phyloP scores from a whole-genome alignment of 1,139 yeast genomes.

The Candida tetrigidarum region DNA sequence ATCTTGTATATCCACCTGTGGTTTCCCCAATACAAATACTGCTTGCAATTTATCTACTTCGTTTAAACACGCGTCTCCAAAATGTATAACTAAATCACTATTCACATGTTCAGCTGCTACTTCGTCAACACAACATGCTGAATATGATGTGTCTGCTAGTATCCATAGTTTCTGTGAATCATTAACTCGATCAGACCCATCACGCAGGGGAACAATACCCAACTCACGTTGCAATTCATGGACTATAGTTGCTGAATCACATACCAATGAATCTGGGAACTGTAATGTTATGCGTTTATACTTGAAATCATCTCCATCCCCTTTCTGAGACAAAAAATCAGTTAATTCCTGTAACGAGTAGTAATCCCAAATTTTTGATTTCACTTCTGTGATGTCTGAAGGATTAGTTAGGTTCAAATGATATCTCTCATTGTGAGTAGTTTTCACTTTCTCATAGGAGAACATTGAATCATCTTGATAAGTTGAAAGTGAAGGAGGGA shows the following conservation, averaged over 20 bases:
- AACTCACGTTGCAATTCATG: slow-evolving; percentile 43
- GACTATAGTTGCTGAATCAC: slow-evolving; percentile 77
- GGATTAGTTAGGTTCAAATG: slow-evolving; percentile 33
- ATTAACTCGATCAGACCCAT: background rate
- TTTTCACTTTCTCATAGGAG: slow-evolving; percentile 40
- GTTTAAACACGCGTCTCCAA: slow-evolving; percentile 93
- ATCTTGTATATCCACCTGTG: slow-evolving; percentile 45
- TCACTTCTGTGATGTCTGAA: slow-evolving; percentile 29
- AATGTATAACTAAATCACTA: slow-evolving; percentile 87
- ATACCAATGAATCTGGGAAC: slow-evolving; percentile 81
- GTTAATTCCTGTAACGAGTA: slow-evolving; percentile 56
- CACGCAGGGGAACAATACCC: background rate
- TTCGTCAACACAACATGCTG: slow-evolving; percentile 95
- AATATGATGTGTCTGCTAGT: slow-evolving; percentile 93
- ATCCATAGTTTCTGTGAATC: slow-evolving; percentile 57
- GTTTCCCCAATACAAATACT: slow-evolving; percentile 76
- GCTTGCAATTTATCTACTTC: slow-evolving; percentile 75
- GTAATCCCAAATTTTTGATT: slow-evolving; percentile 43
- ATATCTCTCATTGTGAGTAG: slow-evolving; percentile 31
- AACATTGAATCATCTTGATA: slow-evolving; percentile 59
- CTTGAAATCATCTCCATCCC: slow-evolving; percentile 24
- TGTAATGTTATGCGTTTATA: slow-evolving; percentile 74
- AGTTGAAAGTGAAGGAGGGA: slow-evolving; percentile 66
- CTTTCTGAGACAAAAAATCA: slow-evolving; percentile 29
- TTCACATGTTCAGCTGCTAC: slow-evolving; percentile 94